A percentile compares a stretch with the other conserved stretches of the same genome.
phyloP scores from a whole-genome alignment of 495 filamentous ascomycete species.

The Trichocladium uniseriatum region DNA sequence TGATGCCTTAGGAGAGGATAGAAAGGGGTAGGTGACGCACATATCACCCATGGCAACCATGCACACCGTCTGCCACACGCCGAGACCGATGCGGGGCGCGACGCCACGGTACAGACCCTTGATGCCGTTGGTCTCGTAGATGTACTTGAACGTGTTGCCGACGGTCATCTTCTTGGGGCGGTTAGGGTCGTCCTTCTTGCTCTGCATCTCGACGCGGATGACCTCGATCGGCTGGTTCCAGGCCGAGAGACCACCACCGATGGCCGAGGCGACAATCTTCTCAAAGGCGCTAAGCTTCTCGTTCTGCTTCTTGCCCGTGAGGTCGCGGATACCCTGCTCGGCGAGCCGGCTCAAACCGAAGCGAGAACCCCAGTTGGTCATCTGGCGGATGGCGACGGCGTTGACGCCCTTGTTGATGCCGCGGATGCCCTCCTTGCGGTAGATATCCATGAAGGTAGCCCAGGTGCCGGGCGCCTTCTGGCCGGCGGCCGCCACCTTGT shows the following conservation, averaged over 20 bases:
- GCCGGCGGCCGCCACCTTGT: conserved; percentile 80
- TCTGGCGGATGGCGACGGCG: conserved; percentile 94
- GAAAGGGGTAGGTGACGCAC: conserved; percentile 47
- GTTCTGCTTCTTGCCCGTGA: conserved; percentile 69
- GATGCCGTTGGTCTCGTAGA: conserved; percentile 80
- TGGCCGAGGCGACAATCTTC: conserved; percentile 78
- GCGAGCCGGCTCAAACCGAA: conserved; percentile 89
- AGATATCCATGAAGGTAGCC: conserved; percentile 93
- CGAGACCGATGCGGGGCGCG: conserved; percentile 82
- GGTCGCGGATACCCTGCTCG: conserved; percentile 74
- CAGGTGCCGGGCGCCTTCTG: conserved; percentile 81
- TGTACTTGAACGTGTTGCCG: conserved; percentile 83
- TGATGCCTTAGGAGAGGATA: conserved; percentile 6
- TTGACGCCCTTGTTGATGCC: conserved; percentile 99
- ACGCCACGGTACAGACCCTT: conserved; percentile 95
- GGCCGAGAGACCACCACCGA: conserved; percentile 88
- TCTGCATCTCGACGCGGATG: conserved; percentile 99
- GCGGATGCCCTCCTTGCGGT: conserved; percentile 82
- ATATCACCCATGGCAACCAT: conserved; percentile 99
- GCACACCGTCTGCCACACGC: conserved; percentile 99
- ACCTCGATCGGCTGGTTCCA: conserved; percentile 99
- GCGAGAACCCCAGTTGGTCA: conserved; percentile 97
- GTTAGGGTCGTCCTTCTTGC: conserved; percentile 94
- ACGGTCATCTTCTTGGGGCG: conserved; percentile 98
- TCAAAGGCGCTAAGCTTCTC: conserved; percentile 69